A percentile compares a stretch with the other conserved stretches of the same genome.
These are phyloP conservation scores for Leccinum aurantiacum DNA, from an alignment of 768 basidiomycete genomes.

Conservation along the genomic window DNA sequence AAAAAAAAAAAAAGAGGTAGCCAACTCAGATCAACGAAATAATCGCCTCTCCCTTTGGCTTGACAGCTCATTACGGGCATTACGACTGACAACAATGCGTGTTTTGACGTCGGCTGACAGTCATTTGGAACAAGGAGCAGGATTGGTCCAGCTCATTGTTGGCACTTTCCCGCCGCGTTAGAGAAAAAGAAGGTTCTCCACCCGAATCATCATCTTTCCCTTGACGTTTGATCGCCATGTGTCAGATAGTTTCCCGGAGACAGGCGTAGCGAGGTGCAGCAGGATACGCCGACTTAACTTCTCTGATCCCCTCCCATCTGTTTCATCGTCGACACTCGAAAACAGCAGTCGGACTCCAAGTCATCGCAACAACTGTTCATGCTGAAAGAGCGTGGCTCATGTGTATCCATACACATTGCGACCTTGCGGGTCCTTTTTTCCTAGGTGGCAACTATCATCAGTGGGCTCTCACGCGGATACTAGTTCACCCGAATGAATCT, in stretches of 20 bases:
- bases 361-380: constrained; percentile 15
- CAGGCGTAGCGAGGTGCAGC: constrained; percentile 22
- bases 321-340: constrained; percentile 27
- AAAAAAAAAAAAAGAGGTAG: constrained; percentile 1
- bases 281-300: constrained; percentile 16
- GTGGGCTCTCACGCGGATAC: constrained; percentile 8
- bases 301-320: constrained; percentile 10
- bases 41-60: background rate
- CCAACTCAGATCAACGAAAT: background rate
- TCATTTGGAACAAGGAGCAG: constrained; percentile 11
- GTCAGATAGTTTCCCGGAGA: constrained; percentile 17
- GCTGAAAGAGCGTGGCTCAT: constrained; percentile 1
- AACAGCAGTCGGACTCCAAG: constrained; percentile 3
- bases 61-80: constrained; percentile 29
- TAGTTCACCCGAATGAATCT: background rate
- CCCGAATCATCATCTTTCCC: constrained; percentile 10
- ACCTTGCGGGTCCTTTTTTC: background rate
- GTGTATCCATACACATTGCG: background rate
- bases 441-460: background rate
- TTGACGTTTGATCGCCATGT: constrained; percentile 31
- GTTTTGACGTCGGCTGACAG: constrained; percentile 25
- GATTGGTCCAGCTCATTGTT: constrained; percentile 29
- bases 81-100: constrained; percentile 15
- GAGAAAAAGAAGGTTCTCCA: constrained; percentile 2
- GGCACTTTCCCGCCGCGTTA: constrained; percentile 14